Conservation (phyloP, 2,329 filamentous ascomycete genomes). For the Exophiala aquamarina region DNA sequence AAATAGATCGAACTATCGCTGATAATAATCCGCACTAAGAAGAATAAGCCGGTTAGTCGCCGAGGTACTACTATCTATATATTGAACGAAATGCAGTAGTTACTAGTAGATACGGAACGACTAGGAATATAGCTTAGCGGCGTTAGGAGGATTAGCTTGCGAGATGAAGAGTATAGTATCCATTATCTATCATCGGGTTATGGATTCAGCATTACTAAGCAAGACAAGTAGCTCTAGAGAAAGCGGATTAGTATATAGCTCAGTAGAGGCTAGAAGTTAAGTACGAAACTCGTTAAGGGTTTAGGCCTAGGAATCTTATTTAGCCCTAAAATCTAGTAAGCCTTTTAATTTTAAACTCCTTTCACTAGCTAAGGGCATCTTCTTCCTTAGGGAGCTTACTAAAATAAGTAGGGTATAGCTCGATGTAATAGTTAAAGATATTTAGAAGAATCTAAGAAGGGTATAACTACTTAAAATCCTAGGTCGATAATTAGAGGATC, state of each 20-base stretch:
- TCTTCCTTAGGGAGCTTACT: conserved; percentile 15
- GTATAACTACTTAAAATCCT: conserved; percentile 28
- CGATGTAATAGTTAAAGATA: conserved; percentile 9
- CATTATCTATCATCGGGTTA: not conserved
- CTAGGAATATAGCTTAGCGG: conserved; percentile 1
- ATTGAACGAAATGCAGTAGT: conserved; percentile 9
- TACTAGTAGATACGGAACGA: not conserved
- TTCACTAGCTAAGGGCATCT: conserved; percentile 1
- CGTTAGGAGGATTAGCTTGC: not conserved
- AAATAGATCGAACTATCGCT: conserved; percentile 4
- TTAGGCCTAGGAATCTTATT: conserved; percentile 6
- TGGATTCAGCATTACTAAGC: not conserved
- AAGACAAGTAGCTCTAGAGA: not conserved
- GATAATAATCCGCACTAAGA: conserved; percentile 18
- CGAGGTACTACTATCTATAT: conserved; percentile 11
- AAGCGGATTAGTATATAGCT: conserved; percentile 10
- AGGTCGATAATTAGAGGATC: conserved; percentile 22
- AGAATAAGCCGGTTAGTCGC: conserved; percentile 6
- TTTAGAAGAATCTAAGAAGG: conserved; percentile 23
- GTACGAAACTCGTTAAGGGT: conserved; percentile 13
- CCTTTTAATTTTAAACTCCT: not conserved
- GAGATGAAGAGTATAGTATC: not conserved
- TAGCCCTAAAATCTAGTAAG: conserved; percentile 19
- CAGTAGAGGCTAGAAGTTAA: conserved; percentile 14
- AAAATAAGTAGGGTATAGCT: conserved; percentile 14